Base-by-base conservation (phyloP, 1,284 basidiomycete species). In the Taiwanofungus camphoratus region DNA sequence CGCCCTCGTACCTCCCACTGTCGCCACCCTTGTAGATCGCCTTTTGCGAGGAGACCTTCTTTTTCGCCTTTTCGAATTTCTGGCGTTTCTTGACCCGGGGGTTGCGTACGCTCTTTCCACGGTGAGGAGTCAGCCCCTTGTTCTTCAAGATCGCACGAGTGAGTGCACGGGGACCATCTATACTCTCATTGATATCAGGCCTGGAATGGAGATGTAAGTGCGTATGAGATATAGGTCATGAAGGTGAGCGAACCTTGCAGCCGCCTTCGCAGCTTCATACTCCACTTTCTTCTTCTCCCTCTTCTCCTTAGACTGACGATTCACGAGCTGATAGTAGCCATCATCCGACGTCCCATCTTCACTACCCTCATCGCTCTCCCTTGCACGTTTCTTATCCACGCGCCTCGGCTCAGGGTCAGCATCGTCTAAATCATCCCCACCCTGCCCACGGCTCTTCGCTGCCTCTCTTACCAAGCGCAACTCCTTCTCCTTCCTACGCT, bases 1-100 rank as follows among this genome's bases (percentile, higher is more conserved):
- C 83, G 53, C 84, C 84, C 15, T 73, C 77, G 62, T 87, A 87
- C 51, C 67, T 69, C n/a, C 72, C 75, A 21, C 67, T 70, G 47
- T 75, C 73, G 24, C 91, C 89, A 48, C 91, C 91, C 63, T 88
- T 93, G 76, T 82, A 96, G 20, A 92, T 76, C 16, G 92, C 82
- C 62, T 90, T 86, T 65, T 93, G 90, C 22, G 87, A 92, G 20
- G 82, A 72, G 15, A 96, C 71, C 66, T 86, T 92, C 71, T 88
- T 91, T 73, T 94, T 88, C 48, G 92, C 93, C 68, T 95, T 87
- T 59, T 93, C 92, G 73, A 85, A 97, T 58, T 80, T 85, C 64
- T 86, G 75, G 37, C 89, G 78, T 66, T 97, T 97, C 78, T 96
- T 97, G 66, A 97, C 92, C 55, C 93, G 82, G 23, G 93, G 92